Conservation (phyloP, 768 basidiomycete genomes). For the Mycena epipterygia region DNA sequence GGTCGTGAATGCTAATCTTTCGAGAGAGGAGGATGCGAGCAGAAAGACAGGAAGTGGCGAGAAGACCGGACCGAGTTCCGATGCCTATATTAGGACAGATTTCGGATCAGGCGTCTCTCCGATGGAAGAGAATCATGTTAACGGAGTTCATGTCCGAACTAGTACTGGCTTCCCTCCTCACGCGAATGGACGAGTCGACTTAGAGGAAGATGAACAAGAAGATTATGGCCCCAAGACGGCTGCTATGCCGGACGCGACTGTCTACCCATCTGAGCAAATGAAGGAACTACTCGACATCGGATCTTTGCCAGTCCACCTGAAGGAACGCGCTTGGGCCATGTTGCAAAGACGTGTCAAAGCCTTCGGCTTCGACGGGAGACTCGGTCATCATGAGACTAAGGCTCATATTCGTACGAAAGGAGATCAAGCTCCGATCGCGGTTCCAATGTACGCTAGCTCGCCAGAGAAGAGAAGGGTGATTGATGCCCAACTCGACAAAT, state of each 20-base stretch:
- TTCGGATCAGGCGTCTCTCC: no score
- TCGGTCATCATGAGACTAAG: neutral
- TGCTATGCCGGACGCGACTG: neutral
- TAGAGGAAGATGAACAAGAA: neutral
- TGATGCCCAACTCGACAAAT: neutral
- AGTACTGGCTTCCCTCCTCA: no score
- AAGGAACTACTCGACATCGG: neutral
- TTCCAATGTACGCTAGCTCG: slow-evolving; percentile 12
- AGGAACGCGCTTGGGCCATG: neutral
- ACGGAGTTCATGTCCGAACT: no score
- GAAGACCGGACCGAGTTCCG: no score
- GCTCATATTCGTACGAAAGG: neutral
- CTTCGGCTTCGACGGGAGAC: no score
- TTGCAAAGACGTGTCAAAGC: neutral
- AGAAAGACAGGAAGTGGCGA: no score
- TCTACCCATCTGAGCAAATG: neutral
- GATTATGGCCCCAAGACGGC: neutral
- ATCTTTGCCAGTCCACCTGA: neutral
- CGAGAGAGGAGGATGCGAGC: no score
- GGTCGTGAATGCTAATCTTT: no score
- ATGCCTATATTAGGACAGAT: no score
- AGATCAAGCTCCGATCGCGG: neutral
- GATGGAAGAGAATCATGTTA: no score
- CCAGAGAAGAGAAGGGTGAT: neutral
- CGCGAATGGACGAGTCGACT: neutral